Conservation (phyloP, 768 basidiomycete genomes). For the Psilocybe sp. region DNA sequence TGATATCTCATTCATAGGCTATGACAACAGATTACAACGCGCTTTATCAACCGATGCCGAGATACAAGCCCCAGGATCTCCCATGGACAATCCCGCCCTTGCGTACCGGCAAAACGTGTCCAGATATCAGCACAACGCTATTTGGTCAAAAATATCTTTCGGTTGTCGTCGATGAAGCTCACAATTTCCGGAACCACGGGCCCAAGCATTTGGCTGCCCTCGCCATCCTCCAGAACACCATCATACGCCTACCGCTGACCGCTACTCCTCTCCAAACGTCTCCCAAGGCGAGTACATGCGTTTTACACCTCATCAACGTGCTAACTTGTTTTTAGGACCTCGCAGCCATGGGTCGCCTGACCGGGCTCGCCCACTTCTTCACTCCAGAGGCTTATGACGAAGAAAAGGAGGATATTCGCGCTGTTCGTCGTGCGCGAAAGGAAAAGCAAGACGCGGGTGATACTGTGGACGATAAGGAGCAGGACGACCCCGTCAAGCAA, state of each 20-base stretch:
- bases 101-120: neutral
- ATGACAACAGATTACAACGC: constrained; percentile 12
- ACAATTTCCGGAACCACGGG: constrained; percentile 17
- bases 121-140: constrained; percentile 8
- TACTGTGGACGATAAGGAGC: constrained; percentile 2
- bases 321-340: constrained; percentile 20
- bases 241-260: constrained; percentile 17
- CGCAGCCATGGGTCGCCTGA: constrained; percentile 21
- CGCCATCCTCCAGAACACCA: constrained; percentile 4
- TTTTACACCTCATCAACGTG: neutral
- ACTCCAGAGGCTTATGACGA: constrained; percentile 11
- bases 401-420: constrained; percentile 18
- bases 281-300: constrained; percentile 12
- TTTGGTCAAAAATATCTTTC: constrained; percentile 15
- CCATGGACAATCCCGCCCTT: constrained; percentile 8
- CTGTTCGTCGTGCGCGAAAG: constrained; percentile 11
- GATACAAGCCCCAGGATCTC: neutral
- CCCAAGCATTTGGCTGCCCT: constrained; percentile 14
- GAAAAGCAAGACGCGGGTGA: neutral
- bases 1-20: constrained; percentile 9
- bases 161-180: constrained; percentile 20
- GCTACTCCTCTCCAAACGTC: constrained; percentile 28
- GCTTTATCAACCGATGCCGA: neutral
- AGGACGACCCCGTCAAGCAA: constrained; percentile 6
- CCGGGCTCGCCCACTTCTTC: constrained; percentile 24